Percentiles rank a stretch among this genome's conserved stretches.
phyloP scores from a whole-genome alignment of 2,329 filamentous ascomycete genomes.

The Aspergillus fructus region DNA sequence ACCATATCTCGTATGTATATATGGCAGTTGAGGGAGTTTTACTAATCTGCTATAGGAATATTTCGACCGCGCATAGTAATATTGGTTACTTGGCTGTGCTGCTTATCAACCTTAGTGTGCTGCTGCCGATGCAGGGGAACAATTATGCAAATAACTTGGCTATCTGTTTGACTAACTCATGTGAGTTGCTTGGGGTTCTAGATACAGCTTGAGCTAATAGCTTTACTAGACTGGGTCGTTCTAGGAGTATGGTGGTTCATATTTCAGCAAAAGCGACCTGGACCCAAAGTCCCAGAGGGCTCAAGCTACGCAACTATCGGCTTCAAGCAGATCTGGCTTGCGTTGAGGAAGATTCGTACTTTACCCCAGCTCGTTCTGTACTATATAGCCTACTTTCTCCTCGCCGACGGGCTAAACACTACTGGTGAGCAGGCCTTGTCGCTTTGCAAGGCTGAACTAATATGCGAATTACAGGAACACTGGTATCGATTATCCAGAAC shows the following conservation, averaged over 20 bases:
- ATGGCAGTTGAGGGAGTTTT: not conserved
- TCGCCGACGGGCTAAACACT: slow-evolving; percentile 45
- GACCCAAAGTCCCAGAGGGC: slow-evolving; percentile 40
- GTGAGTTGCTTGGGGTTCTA: slow-evolving; percentile 22
- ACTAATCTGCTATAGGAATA: slow-evolving; percentile 28
- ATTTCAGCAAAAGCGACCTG: slow-evolving; percentile 42
- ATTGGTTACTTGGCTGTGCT: slow-evolving; percentile 43
- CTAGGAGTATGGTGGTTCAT: slow-evolving; percentile 46
- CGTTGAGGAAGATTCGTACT: slow-evolving; percentile 37
- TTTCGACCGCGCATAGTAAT: slow-evolving; percentile 46
- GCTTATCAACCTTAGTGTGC: slow-evolving; percentile 40
- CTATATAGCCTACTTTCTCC: slow-evolving; percentile 43
- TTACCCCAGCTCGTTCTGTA: slow-evolving; percentile 45
- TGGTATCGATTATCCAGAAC: slow-evolving; percentile 44
- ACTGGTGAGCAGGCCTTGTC: slow-evolving; percentile 28
- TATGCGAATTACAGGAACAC: slow-evolving; percentile 23
- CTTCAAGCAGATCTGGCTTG: slow-evolving; percentile 43
- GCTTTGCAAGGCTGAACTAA: not conserved
- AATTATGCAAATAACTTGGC: slow-evolving; percentile 41
- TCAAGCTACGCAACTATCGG: slow-evolving; percentile 43
- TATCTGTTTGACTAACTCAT: slow-evolving; percentile 43
- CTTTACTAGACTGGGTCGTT: slow-evolving; percentile 40
- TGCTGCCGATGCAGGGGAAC: slow-evolving; percentile 39
- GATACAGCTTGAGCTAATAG: not conserved
- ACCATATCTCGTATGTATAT: slow-evolving; percentile 37